Percentiles rank a stretch among this genome's conserved stretches.
phyloP scores from a whole-genome alignment of 2,329 filamentous ascomycete genomes.

The Microdochium trichocladiopsis region DNA sequence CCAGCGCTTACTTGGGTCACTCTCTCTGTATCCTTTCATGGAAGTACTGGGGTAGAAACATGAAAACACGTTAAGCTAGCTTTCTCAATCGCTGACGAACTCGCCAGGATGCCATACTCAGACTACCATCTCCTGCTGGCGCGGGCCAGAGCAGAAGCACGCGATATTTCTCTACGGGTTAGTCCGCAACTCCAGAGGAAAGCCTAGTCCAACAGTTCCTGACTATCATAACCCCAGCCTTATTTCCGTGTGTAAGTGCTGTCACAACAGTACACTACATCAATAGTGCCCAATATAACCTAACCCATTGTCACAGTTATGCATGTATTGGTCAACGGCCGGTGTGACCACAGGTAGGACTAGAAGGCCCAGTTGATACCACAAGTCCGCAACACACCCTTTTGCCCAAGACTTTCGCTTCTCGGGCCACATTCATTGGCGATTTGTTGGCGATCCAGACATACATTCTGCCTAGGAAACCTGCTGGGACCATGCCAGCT shows the following conservation, averaged over 20 bases:
- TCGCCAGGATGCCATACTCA: conserved; percentile 7
- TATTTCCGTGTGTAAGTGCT: conserved; percentile 3
- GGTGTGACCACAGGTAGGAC: no score
- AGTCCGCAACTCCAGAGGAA: conserved; percentile 10
- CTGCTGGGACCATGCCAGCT: no score
- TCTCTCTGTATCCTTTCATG: conserved; percentile 50
- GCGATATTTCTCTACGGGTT: conserved; percentile 49
- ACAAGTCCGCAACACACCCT: no score
- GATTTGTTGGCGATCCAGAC: no score
- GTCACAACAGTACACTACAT: background rate
- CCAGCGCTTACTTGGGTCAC: conserved; percentile 43
- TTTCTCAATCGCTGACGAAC: background rate
- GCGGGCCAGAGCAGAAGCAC: conserved; percentile 46
- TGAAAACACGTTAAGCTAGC: background rate
- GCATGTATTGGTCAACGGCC: no score
- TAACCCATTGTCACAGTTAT: no score
- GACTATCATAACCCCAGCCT: no score
- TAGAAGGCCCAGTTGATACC: no score
- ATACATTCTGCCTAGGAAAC: no score
- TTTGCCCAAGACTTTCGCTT: no score
- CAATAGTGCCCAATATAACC: no score
- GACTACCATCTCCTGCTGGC: conserved; percentile 51
- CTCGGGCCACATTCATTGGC: no score
- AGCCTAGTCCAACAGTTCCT: conserved; percentile 1
- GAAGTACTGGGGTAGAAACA: conserved; percentile 35